These are phyloP conservation scores for Pythium rishiriense DNA, from an alignment of 352 stramenopile genomes.

Conservation along the genomic window DNA sequence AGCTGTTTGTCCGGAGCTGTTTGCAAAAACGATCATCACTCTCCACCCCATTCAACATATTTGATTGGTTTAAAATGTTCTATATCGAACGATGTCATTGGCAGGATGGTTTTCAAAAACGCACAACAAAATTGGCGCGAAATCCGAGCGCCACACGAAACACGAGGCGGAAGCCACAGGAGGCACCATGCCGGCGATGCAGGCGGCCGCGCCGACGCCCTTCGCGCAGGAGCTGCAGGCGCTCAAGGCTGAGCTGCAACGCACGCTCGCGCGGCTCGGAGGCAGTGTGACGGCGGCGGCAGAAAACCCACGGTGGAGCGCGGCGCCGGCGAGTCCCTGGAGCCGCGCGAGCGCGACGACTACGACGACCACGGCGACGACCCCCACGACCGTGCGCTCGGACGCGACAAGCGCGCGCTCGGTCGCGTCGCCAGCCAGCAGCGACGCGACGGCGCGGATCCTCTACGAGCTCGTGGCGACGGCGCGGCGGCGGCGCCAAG, in stretches of 20 bases:
- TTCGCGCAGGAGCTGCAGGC: constrained; percentile 54
- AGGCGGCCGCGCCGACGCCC: neutral
- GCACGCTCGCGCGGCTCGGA: constrained; percentile 36
- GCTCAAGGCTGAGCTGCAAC: constrained; percentile 63
- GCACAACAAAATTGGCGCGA: constrained; percentile 1
- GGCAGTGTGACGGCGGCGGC: constrained; percentile 32
- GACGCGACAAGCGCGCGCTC: neutral
- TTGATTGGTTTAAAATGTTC: neutral
- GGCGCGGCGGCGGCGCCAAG: constrained; percentile 28
- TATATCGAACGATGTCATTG: constrained; percentile 1
- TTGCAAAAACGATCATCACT: too few species aligned
- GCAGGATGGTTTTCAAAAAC: constrained; percentile 4
- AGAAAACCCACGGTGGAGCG: constrained; percentile 19
- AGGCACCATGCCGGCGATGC: constrained; percentile 1
- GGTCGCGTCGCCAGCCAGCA: neutral
- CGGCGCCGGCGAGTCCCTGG: constrained; percentile 27
- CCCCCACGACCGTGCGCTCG: constrained; percentile 5
- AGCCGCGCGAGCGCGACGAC: constrained; percentile 2
- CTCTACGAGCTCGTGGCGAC: constrained; percentile 40
- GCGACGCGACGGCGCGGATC: neutral
- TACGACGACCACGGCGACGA: constrained; percentile 8
- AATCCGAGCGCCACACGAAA: too few species aligned
- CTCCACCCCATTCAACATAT: too few species aligned
- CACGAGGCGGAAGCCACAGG: too few species aligned
- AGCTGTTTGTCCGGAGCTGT: too few species aligned